These are phyloP conservation scores for Lentinula novae-zelandiae DNA, from an alignment of 1,284 basidiomycete species.

Conservation along the genomic window DNA sequence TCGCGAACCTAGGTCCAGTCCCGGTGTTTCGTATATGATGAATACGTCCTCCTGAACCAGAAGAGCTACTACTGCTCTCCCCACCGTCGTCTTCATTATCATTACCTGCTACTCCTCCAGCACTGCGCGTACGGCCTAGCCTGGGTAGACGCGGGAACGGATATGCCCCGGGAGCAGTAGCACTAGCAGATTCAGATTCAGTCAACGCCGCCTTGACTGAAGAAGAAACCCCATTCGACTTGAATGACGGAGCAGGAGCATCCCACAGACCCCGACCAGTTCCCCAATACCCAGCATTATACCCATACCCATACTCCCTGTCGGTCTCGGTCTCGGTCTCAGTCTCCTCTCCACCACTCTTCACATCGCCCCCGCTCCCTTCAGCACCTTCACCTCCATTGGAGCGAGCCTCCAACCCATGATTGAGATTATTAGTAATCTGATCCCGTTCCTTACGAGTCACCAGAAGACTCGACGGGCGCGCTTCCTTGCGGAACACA, in stretches of 20 bases:
- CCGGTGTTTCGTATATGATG: neutral
- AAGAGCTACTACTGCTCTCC: neutral
- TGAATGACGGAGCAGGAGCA: neutral
- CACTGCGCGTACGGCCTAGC: slow-evolving; percentile 13
- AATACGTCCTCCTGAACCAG: neutral
- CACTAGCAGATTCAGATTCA: neutral
- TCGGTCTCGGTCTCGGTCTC: slow-evolving; percentile 4
- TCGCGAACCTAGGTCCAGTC: neutral
- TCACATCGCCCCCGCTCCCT: neutral
- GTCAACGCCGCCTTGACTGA: neutral
- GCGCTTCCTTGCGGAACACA: slow-evolving; percentile 79
- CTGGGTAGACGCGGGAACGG: slow-evolving; percentile 19
- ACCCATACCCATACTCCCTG: neutral
- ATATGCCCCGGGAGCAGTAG: neutral
- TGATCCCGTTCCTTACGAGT: slow-evolving; percentile 4
- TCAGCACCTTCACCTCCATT: slow-evolving; percentile 47
- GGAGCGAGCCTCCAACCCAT: neutral
- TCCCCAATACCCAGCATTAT: neutral
- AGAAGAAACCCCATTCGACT: neutral
- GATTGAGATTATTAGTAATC: neutral
- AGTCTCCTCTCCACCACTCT: slow-evolving; percentile 3
- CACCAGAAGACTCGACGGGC: slow-evolving; percentile 48
- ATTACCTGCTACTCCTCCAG: neutral
- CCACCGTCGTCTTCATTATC: neutral
- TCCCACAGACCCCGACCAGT: neutral